Evolutionary conservation across 2,329 filamentous ascomycete species (phyloP).

Genomic region (Fusarium abutilonis): DNA sequence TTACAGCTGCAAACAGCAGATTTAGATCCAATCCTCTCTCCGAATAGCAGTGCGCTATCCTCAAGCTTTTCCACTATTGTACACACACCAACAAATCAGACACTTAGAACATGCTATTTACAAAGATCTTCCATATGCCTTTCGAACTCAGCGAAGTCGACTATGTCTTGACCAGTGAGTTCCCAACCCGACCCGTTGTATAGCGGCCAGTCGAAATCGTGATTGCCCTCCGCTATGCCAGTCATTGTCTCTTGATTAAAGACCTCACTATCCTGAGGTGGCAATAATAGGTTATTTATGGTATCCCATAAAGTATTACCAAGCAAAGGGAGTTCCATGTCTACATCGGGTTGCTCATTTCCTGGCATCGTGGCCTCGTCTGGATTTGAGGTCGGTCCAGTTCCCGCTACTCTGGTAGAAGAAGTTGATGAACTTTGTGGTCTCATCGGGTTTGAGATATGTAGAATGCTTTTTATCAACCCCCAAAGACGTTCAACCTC

Average conservation of each 20-base stretch:
- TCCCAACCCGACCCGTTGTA: neutral
- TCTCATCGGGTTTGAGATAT: neutral
- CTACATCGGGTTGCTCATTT: neutral
- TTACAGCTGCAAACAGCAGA: no score
- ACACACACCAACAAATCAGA: no score
- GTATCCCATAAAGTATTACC: neutral
- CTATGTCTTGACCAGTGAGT: neutral
- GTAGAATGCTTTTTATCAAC: neutral
- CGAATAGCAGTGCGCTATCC: no score
- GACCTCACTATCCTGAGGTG: neutral
- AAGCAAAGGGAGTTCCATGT: neutral
- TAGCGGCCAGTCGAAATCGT: neutral
- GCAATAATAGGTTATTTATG: neutral
- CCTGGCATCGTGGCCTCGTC: neutral
- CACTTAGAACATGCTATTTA: no score
- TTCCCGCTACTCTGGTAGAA: no score
- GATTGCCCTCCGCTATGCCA: neutral
- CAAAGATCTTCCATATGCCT: neutral
- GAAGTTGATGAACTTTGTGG: no score
- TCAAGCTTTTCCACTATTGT: no score
- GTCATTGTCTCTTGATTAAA: neutral
- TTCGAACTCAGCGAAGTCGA: conserved; percentile 1
- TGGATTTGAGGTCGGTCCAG: neutral
- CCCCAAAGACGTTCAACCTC: conserved; percentile 7
- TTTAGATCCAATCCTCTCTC: no score